Base-by-base conservation (phyloP, 345 rosid species). In the Melastoma malabathricum region DNA sequence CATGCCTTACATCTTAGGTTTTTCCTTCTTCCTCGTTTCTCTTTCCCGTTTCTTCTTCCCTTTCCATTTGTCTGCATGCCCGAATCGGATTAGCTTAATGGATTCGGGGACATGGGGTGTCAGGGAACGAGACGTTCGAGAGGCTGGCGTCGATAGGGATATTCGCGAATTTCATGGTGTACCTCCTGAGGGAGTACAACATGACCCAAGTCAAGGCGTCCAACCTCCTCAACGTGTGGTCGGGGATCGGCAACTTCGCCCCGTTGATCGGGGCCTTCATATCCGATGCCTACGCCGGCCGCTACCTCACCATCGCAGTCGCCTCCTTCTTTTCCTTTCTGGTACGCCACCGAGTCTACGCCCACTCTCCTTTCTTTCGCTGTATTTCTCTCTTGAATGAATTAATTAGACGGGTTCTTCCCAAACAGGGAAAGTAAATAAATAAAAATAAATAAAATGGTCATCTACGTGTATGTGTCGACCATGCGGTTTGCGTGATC, bases 1-100 rank as follows among this genome's bases (percentile, higher is more conserved):
- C 62, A 89, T 89, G 80, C 82, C 93, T 27, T 82, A 57, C 56
- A 77, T 84, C 44, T 55, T 89, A 75, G 94, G 92, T 84, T 38
- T 19, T 47, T 29, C 43, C 12, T 25, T 54, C 25, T 18, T 44
- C 31, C 43, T 48, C 45, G n/a, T 59, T 16, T 43, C 9, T 45
- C 25, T 48, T 14, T 57, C 17, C 46, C 2, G 3, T 22, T 1
- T 15, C 25, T 18, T n/a, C 34, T 18, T 22, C 18, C 27, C 18
- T n/a, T 9, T 57, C 8, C 3, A 14, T 17, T 10, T 4, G 9
- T 29, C 6, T n/a, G n/a, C n/a, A n/a, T n/a, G n/a, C n/a, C n/a
- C n/a, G n/a, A n/a, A n/a, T n/a, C n/a, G n/a, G n/a, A n/a, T n/a
- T n/a, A n/a, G n/a, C n/a, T n/a, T n/a, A n/a, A n/a, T n/a, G n/a